Conservation (phyloP, 768 basidiomycete genomes). For the Tricholoma flavovirens region DNA sequence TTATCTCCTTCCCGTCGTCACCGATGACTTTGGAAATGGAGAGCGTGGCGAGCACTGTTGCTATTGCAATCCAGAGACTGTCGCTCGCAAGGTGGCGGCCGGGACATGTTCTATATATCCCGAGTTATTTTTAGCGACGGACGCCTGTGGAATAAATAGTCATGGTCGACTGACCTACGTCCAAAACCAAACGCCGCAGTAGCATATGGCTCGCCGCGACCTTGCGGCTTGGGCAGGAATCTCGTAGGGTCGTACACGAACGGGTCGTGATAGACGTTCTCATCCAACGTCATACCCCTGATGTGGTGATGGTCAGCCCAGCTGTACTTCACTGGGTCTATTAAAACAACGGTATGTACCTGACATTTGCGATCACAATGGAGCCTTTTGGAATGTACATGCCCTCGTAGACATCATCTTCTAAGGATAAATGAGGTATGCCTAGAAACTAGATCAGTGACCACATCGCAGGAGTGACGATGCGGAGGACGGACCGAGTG, state of each 20-base stretch:
- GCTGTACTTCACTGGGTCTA: too few species aligned
- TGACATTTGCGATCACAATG: slow-evolving; percentile 10
- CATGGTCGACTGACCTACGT: too few species aligned
- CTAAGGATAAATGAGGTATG: slow-evolving; percentile 11
- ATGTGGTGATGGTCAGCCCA: too few species aligned
- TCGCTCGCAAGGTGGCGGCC: slow-evolving; percentile 38
- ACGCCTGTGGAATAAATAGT: too few species aligned
- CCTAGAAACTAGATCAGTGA: too few species aligned
- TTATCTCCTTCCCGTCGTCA: slow-evolving; percentile 23
- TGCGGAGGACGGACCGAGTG: slow-evolving; percentile 2
- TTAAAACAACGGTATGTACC: too few species aligned
- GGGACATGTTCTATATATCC: slow-evolving; percentile 39
- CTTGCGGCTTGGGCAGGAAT: slow-evolving; percentile 23
- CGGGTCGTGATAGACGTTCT: slow-evolving; percentile 32
- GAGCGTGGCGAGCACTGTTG: slow-evolving; percentile 23
- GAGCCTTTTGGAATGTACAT: slow-evolving; percentile 15
- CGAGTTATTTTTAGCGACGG: too few species aligned
- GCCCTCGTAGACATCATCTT: slow-evolving; percentile 32
- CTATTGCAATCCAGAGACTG: slow-evolving; percentile 24
- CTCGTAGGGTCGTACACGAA: slow-evolving; percentile 36
- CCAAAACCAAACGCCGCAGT: slow-evolving; percentile 20
- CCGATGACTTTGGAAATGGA: slow-evolving; percentile 31
- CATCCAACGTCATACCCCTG: slow-evolving; percentile 36
- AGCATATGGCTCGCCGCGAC: slow-evolving; percentile 10
- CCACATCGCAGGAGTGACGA: too few species aligned